phyloP scores from a whole-genome alignment of 106 monocot species.

The Dendrobium catenatum region DNA sequence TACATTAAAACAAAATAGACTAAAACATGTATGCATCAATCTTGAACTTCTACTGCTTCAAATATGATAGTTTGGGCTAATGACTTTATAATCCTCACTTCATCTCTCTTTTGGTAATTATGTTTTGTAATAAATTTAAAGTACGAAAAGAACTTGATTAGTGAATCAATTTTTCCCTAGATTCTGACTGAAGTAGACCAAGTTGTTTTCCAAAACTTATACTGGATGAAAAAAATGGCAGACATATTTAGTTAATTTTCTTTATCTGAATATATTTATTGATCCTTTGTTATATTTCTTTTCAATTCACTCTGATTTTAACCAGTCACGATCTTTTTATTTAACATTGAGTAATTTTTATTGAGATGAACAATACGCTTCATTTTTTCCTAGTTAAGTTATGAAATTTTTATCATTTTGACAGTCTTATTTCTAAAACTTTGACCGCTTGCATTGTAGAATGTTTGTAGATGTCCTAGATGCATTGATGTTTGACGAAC shows the following conservation, averaged over 20 bases:
- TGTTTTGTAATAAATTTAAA: neutral
- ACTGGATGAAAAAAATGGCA: no score
- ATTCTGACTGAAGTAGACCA: neutral
- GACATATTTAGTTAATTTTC: neutral
- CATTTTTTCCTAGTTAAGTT: neutral
- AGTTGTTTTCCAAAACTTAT: no score
- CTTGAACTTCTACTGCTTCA: no score
- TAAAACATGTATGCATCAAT: no score
- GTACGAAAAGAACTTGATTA: neutral
- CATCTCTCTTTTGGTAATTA: neutral
- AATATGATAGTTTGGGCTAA: neutral
- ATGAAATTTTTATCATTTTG: no score
- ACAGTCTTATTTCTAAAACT: neutral
- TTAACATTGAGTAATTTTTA: neutral
- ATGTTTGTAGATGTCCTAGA: slow-evolving; percentile 96
- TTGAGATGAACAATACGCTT: no score
- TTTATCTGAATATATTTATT: neutral
- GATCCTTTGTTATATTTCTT: neutral
- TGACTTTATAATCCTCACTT: neutral
- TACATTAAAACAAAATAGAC: no score
- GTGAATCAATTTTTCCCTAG: neutral
- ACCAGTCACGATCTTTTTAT: no score
- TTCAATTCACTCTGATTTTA: neutral
- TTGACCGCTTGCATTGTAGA: slow-evolving; percentile 32
- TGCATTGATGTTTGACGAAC: slow-evolving; percentile 69